Evolutionary conservation across 768 basidiomycete species (phyloP).

Genomic region (Coprinopsis sp.): DNA sequence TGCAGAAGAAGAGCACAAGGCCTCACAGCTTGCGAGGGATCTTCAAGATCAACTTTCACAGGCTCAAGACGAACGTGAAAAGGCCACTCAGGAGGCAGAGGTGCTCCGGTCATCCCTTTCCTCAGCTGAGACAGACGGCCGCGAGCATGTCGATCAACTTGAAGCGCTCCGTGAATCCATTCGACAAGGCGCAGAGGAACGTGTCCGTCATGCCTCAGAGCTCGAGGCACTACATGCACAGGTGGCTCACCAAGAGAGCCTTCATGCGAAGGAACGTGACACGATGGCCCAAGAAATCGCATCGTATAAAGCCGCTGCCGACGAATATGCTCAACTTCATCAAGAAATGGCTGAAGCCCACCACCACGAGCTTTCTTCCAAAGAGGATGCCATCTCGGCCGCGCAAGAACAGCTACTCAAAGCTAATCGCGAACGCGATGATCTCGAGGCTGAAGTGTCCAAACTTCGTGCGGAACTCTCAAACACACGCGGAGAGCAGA

Average conservation of each 20-base stretch:
- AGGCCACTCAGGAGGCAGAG: slow-evolving; percentile 20
- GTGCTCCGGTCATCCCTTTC: no score
- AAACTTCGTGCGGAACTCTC: slow-evolving; percentile 57
- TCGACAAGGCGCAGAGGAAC: no score
- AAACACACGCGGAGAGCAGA: slow-evolving; percentile 52
- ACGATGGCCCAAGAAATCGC: slow-evolving; percentile 55
- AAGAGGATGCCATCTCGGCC: slow-evolving; percentile 38
- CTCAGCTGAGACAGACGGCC: no score
- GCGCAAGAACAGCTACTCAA: slow-evolving; percentile 48
- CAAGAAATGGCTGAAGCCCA: slow-evolving; percentile 39
- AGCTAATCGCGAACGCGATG: slow-evolving; percentile 41
- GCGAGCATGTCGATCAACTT: no score
- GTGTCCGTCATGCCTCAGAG: slow-evolving; percentile 36
- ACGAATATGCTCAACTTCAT: slow-evolving; percentile 44
- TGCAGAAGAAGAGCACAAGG: slow-evolving; percentile 1
- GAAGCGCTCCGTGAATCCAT: no score
- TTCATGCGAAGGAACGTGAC: slow-evolving; percentile 44
- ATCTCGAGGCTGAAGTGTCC: slow-evolving; percentile 42
- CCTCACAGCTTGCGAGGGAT: background rate
- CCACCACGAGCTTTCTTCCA: slow-evolving; percentile 47
- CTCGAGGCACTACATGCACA: slow-evolving; percentile 47
- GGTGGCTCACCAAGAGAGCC: slow-evolving; percentile 45
- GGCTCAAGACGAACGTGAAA: slow-evolving; percentile 19
- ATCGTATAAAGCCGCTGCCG: slow-evolving; percentile 47
- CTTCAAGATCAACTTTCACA: background rate